phyloP scores from a whole-genome alignment of 306 rosid species.

The Begonia peltatifolia region DNA sequence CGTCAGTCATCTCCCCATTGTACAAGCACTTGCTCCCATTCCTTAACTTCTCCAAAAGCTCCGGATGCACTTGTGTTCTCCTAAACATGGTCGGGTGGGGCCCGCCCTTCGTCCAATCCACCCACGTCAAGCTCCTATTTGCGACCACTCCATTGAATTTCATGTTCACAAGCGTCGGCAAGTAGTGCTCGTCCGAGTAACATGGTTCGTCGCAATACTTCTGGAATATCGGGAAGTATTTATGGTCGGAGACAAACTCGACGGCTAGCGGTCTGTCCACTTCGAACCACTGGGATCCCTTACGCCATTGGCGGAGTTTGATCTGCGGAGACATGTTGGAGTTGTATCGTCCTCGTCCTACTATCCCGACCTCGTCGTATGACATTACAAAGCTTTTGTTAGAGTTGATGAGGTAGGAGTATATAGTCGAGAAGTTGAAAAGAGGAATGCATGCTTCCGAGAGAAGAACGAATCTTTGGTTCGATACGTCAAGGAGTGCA shows the following conservation, averaged over 20 bases:
- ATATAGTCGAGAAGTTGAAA: constrained; percentile 53
- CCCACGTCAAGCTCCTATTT: constrained; percentile 78
- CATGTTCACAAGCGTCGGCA: constrained; percentile 50
- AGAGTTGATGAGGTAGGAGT: constrained; percentile 40
- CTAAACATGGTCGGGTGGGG: constrained; percentile 47
- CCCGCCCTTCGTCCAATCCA: constrained; percentile 77
- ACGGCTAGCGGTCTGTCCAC: constrained; percentile 43
- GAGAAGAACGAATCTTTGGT: constrained; percentile 61
- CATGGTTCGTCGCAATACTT: constrained; percentile 32
- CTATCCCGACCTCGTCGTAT: constrained; percentile 24
- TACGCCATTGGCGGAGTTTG: constrained; percentile 48
- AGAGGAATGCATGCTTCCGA: constrained; percentile 92
- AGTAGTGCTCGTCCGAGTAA: constrained; percentile 67
- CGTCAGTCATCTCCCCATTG: constrained; percentile 31
- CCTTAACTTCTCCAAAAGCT: constrained; percentile 38
- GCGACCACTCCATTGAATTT: constrained; percentile 32
- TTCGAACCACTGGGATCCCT: constrained; percentile 94
- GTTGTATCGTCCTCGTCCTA: constrained; percentile 60
- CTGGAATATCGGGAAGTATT: constrained; percentile 31
- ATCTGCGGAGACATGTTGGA: constrained; percentile 36
- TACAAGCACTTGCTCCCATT: constrained; percentile 36
- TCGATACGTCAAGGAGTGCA: constrained; percentile 49
- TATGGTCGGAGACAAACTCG: constrained; percentile 30
- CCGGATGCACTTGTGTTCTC: constrained; percentile 30
- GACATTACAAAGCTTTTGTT: constrained; percentile 40